Conservation (phyloP, 2,329 filamentous ascomycete genomes). For the Stemphylium vesicarium region DNA sequence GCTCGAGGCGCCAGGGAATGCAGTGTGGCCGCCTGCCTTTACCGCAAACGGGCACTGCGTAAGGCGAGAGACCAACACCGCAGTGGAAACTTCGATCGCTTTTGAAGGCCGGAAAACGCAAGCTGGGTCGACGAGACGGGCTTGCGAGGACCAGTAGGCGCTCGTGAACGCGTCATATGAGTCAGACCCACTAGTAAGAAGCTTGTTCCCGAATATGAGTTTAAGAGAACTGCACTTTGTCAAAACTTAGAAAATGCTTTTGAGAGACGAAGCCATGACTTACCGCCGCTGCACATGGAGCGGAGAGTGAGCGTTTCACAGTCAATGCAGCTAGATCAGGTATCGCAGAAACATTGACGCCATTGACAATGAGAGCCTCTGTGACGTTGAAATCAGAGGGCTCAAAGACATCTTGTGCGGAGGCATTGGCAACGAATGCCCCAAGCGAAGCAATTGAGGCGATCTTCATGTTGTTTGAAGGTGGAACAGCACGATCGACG, state of each 20-base stretch:
- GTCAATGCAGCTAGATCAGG: conserved; percentile 16
- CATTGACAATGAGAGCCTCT: conserved; percentile 24
- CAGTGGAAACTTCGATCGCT: conserved; percentile 24
- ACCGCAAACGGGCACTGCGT: conserved; percentile 51
- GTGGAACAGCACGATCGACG: not conserved
- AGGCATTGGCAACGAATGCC: conserved; percentile 10
- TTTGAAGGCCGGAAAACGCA: conserved; percentile 36
- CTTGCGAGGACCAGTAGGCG: conserved; percentile 37
- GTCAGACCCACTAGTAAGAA: conserved; percentile 16
- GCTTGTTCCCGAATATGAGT: conserved; percentile 28
- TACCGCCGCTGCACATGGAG: conserved; percentile 28
- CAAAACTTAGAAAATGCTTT: conserved; percentile 1
- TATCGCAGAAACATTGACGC: conserved; percentile 25
- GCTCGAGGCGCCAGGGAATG: conserved; percentile 49
- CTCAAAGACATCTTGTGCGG: conserved; percentile 21
- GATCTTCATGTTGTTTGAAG: conserved; percentile 11
- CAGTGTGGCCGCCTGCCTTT: conserved; percentile 54
- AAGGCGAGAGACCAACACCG: conserved; percentile 29
- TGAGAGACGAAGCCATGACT: conserved; percentile 1
- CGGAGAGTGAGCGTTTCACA: not conserved
- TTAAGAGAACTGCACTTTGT: conserved; percentile 30
- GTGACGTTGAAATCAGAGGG: conserved; percentile 26
- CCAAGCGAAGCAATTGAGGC: conserved; percentile 5
- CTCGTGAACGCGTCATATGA: conserved; percentile 28
- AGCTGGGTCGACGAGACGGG: conserved; percentile 26